Percentiles rank a stretch among this genome's conserved stretches.
Evolutionary conservation across 495 filamentous ascomycete genomes (phyloP).

Genomic region (Penicillium macrosclerotiorum): DNA sequence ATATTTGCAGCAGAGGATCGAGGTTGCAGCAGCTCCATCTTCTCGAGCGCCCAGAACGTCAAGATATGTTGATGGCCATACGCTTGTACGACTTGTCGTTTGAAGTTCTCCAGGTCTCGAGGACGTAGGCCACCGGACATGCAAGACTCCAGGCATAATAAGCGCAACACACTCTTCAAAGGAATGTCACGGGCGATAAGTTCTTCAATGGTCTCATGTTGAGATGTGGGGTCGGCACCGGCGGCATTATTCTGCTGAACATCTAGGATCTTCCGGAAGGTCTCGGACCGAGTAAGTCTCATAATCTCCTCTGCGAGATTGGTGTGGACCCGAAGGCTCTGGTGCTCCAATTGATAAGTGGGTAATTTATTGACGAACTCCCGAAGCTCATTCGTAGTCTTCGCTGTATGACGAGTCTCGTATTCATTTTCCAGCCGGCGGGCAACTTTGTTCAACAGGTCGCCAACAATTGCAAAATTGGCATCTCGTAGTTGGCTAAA

Average conservation of each 20-base stretch:
- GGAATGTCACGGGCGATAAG: conserved; percentile 83
- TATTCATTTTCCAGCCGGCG: conserved; percentile 84
- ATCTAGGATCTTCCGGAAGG: conserved; percentile 83
- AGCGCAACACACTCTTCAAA: conserved; percentile 72
- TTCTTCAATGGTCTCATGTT: conserved; percentile 89
- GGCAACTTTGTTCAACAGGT: conserved; percentile 85
- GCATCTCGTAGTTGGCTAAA: conserved; percentile 86
- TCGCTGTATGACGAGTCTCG: conserved; percentile 82
- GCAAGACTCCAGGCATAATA: conserved; percentile 88
- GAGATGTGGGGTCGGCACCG: conserved; percentile 80
- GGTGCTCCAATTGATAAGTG: conserved; percentile 89
- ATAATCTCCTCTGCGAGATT: conserved; percentile 92
- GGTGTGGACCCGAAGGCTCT: conserved; percentile 87
- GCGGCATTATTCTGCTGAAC: conserved; percentile 96
- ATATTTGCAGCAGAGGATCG: conserved; percentile 66
- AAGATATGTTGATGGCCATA: conserved; percentile 94
- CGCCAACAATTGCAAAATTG: conserved; percentile 92
- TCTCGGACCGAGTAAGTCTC: conserved; percentile 81
- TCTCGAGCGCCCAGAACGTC: conserved; percentile 86
- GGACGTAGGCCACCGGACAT: conserved; percentile 84
- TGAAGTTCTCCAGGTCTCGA: conserved; percentile 85
- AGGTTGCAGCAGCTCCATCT: conserved; percentile 77
- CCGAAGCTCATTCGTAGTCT: conserved; percentile 83
- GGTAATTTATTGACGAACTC: conserved; percentile 91
- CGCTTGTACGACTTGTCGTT: conserved; percentile 80